Conservation (phyloP, 2,329 filamentous ascomycete genomes). For the Claviceps pusilla region DNA sequence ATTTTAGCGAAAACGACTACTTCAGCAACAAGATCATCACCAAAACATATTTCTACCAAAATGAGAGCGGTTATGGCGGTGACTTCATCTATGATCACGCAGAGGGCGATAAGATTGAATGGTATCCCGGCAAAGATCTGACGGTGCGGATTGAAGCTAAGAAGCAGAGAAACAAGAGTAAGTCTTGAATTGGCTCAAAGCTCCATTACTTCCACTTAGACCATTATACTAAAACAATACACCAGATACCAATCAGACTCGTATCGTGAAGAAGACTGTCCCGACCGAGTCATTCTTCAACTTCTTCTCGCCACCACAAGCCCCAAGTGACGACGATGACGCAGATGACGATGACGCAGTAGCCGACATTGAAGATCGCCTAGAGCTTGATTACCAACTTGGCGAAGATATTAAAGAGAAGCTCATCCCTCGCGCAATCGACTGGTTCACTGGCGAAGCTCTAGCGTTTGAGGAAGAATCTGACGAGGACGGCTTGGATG, state of each 20-base stretch:
- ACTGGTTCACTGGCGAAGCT: conserved; percentile 98
- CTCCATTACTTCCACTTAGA: neutral
- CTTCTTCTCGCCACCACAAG: conserved; percentile 93
- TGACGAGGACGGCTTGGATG: conserved; percentile 63
- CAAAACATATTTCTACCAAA: conserved; percentile 99
- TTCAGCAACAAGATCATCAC: conserved; percentile 95
- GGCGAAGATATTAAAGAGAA: conserved; percentile 99
- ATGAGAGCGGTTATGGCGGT: conserved; percentile 93
- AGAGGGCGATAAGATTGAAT: conserved; percentile 94
- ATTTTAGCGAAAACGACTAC: conserved; percentile 87
- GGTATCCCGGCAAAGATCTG: conserved; percentile 84
- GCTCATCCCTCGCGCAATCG: conserved; percentile 91
- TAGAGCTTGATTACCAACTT: conserved; percentile 96
- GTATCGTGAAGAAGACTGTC: conserved; percentile 97
- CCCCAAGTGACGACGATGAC: conserved; percentile 57
- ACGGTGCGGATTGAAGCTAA: conserved; percentile 95
- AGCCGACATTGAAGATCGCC: conserved; percentile 88
- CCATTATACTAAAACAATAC: conserved; percentile 1
- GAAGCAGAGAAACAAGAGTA: conserved; percentile 99
- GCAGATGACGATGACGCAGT: conserved; percentile 60
- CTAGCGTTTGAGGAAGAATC: conserved; percentile 81
- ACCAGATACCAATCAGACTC: conserved; percentile 93
- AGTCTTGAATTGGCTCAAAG: conserved; percentile 13
- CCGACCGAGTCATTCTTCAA: conserved; percentile 98
- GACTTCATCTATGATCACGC: conserved; percentile 99